phyloP scores from a whole-genome alignment of 495 filamentous ascomycete genomes.

The Daldinia caldariorum region DNA sequence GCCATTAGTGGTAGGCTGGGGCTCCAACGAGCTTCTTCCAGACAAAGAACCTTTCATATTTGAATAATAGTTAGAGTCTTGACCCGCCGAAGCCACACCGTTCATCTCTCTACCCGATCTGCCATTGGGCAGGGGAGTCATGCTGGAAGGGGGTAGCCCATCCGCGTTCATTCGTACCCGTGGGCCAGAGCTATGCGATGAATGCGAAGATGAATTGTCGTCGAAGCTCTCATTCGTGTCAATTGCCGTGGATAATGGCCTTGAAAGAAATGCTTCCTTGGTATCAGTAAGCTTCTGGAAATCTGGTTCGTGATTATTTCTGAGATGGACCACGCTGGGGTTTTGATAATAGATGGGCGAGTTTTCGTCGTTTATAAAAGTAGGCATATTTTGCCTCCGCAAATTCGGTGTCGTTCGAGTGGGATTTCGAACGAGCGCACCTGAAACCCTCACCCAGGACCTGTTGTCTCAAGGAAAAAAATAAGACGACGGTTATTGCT shows the following conservation, averaged over 20 bases:
- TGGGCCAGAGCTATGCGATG: conserved; percentile 51
- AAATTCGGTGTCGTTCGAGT: conserved; percentile 32
- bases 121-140: conserved; percentile 51
- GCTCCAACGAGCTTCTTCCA: conserved; percentile 29
- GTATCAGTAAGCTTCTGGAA: conserved; percentile 46
- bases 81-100: conserved; percentile 18
- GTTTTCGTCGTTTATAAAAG: conserved; percentile 64
- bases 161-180: conserved; percentile 51
- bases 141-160: conserved; percentile 46
- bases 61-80: conserved; percentile 34
- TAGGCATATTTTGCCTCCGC: conserved; percentile 63
- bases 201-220: conserved; percentile 50
- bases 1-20: conserved; percentile 31
- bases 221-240: conserved; percentile 50
- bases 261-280: conserved; percentile 38
- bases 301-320: conserved; percentile 48
- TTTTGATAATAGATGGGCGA: conserved; percentile 57
- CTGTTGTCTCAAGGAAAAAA: conserved; percentile 11
- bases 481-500: conserved; percentile 2
- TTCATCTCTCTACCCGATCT: conserved; percentile 46
- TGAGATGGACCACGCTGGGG: conserved; percentile 49
- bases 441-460: conserved; percentile 39
- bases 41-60: conserved; percentile 34
- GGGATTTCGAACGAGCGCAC: conserved; percentile 27
- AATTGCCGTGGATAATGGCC: conserved; percentile 45